A percentile compares a stretch with the other conserved stretches of the same genome.
Conservation (phyloP, 257 asterid species). For the Nicotiana paniculata region DNA sequence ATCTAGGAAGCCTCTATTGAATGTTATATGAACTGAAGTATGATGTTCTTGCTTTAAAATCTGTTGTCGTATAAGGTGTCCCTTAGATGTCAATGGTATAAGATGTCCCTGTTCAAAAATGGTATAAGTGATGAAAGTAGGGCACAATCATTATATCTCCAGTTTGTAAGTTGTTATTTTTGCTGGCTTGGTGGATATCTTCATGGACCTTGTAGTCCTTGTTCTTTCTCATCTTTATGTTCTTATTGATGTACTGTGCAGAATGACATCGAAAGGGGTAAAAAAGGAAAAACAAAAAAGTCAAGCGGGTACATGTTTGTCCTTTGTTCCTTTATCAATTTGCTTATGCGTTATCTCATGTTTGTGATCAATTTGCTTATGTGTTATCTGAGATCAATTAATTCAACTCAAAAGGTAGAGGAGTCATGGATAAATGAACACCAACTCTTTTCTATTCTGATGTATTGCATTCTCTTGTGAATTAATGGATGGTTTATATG, state of each 20-base stretch:
- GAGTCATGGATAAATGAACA: too few relatives aligned
- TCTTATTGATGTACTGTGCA: not conserved
- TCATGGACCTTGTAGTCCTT: not conserved
- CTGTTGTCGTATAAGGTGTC: not conserved
- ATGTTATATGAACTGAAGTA: slow-evolving; percentile 1
- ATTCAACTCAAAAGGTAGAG: too few relatives aligned
- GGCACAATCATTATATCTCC: not conserved
- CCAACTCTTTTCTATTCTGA: too few relatives aligned
- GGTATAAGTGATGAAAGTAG: not conserved
- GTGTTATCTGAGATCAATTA: too few relatives aligned
- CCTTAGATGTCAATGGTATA: not conserved
- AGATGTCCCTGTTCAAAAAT: not conserved
- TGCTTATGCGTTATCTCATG: too few relatives aligned
- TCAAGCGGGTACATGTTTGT: too few relatives aligned
- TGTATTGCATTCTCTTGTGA: too few relatives aligned
- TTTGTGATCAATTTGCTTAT: too few relatives aligned
- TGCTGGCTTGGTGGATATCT: slow-evolving; percentile 7
- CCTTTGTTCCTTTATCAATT: too few relatives aligned
- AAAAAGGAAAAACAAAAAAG: too few relatives aligned
- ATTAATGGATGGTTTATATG: too few relatives aligned
- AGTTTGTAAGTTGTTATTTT: slow-evolving; percentile 4
- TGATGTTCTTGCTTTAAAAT: not conserved
- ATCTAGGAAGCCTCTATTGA: slow-evolving; percentile 21
- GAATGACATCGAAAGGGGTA: not conserved
- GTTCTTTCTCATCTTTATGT: not conserved